Evolutionary conservation across 2,329 filamentous ascomycete species (phyloP).

Genomic region (Tothia fuscella): DNA sequence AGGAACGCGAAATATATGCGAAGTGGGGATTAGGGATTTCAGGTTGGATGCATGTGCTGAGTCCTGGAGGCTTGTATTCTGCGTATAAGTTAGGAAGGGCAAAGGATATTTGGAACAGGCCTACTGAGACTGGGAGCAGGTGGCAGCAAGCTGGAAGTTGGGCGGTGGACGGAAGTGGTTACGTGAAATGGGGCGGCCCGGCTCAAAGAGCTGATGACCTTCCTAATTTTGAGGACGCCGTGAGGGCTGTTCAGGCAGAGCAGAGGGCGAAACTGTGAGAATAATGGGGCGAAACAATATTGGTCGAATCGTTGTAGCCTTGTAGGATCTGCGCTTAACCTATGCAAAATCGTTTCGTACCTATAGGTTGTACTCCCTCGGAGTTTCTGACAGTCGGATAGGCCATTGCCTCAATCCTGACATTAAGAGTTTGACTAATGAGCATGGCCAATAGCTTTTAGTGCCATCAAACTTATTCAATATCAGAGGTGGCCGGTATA

Average conservation of each 20-base stretch:
- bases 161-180: constrained; percentile 42
- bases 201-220: constrained; percentile 41
- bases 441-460: too few relatives aligned
- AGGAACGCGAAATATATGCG: constrained; percentile 47
- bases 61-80: constrained; percentile 45
- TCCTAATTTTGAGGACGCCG: constrained; percentile 39
- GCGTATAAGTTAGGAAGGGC: constrained; percentile 45
- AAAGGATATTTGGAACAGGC: constrained; percentile 54
- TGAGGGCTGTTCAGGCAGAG: constrained; percentile 20
- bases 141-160: constrained; percentile 61
- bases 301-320: too few relatives aligned
- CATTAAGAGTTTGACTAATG: too few relatives aligned
- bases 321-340: too few relatives aligned
- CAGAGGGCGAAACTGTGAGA: too few relatives aligned
- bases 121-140: constrained; percentile 51
- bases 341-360: too few relatives aligned
- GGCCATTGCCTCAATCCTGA: too few relatives aligned
- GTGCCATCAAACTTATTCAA: too few relatives aligned
- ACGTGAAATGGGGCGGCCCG: constrained; percentile 41
- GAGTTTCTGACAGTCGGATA: too few relatives aligned
- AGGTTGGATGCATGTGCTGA: constrained; percentile 50
- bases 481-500: too few relatives aligned
- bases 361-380: too few relatives aligned
- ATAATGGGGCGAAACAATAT: too few relatives aligned
- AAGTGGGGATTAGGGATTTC: constrained; percentile 54